phyloP scores from a whole-genome alignment of 2,329 filamentous ascomycete species.

The Chaetomiaceae sp. region DNA sequence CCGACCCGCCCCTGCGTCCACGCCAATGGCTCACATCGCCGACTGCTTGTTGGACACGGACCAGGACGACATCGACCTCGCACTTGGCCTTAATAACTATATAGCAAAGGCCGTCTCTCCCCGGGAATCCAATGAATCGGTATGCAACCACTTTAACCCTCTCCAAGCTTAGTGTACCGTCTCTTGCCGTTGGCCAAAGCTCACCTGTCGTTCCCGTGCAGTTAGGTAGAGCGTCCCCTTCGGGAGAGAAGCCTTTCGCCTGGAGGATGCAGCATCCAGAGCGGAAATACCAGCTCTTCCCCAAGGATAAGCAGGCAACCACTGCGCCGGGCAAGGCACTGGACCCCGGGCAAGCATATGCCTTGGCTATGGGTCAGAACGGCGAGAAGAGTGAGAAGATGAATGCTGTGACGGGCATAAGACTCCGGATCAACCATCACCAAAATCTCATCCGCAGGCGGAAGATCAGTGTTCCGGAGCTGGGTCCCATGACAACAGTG shows the following conservation, averaged over 20 bases:
- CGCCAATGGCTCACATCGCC: slow-evolving; percentile 58
- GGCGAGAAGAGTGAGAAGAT: slow-evolving; percentile 39
- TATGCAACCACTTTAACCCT: slow-evolving; percentile 36
- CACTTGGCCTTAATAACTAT: slow-evolving; percentile 40
- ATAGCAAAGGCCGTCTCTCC: slow-evolving; percentile 49
- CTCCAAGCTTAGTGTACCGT: slow-evolving; percentile 8
- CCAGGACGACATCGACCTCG: slow-evolving; percentile 36
- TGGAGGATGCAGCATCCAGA: slow-evolving; percentile 59
- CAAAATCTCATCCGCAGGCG: slow-evolving; percentile 50
- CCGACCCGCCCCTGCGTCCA: slow-evolving; percentile 25
- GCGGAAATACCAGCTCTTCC: slow-evolving; percentile 59
- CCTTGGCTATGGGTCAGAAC: slow-evolving; percentile 39
- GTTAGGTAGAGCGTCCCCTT: slow-evolving; percentile 29
- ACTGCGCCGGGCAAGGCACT: slow-evolving; percentile 41
- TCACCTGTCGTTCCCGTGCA: slow-evolving; percentile 23
- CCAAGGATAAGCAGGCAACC: slow-evolving; percentile 46
- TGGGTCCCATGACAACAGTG: slow-evolving; percentile 65
- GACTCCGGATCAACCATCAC: slow-evolving; percentile 54
- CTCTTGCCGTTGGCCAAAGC: slow-evolving; percentile 22
- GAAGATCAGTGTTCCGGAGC: slow-evolving; percentile 60
- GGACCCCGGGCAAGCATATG: slow-evolving; percentile 48
- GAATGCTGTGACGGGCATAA: slow-evolving; percentile 40
- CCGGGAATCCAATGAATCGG: slow-evolving; percentile 42
- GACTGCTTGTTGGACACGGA: slow-evolving; percentile 52
- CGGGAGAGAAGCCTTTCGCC: slow-evolving; percentile 45